Conservation (phyloP, 805 yeast species). For the Spathaspora sp. region DNA sequence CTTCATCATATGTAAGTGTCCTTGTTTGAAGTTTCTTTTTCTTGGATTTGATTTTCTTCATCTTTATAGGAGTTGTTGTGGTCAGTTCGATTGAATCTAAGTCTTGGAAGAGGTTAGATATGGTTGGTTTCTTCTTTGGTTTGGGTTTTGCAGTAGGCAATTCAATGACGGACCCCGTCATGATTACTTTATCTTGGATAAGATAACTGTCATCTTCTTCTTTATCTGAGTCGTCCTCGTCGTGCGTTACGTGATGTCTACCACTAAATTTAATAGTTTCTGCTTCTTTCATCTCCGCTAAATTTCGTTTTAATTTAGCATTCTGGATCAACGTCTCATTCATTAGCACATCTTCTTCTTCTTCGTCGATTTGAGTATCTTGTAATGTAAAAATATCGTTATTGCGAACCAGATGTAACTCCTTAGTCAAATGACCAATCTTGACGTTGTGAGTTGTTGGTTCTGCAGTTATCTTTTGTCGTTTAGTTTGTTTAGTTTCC, state of each 20-base stretch:
- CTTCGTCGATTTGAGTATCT: conserved; percentile 40
- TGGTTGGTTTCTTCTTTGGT: not conserved
- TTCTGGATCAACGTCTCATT: conserved; percentile 30
- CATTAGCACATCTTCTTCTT: conserved; percentile 29
- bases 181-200: conserved; percentile 3
- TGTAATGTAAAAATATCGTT: conserved; percentile 55
- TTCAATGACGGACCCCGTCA: conserved; percentile 2
- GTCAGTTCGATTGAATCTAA: not conserved
- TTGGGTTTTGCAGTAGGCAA: not conserved
- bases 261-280: conserved; percentile 22
- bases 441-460: conserved; percentile 17
- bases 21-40: not conserved
- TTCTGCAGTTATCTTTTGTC: not conserved
- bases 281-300: conserved; percentile 22
- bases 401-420: conserved; percentile 34
- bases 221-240: conserved; percentile 6
- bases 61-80: conserved; percentile 3
- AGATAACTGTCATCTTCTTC: conserved; percentile 11
- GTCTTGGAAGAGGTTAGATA: conserved; percentile 6
- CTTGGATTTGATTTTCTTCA: conserved; percentile 9
- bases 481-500: not conserved
- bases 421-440: conserved; percentile 44
- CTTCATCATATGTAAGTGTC: not conserved
- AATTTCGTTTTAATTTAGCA: conserved; percentile 24
- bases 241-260: conserved; percentile 8